These are phyloP conservation scores for Barnettozyma salicaria DNA, from an alignment of 805 yeast species.

Conservation along the genomic window DNA sequence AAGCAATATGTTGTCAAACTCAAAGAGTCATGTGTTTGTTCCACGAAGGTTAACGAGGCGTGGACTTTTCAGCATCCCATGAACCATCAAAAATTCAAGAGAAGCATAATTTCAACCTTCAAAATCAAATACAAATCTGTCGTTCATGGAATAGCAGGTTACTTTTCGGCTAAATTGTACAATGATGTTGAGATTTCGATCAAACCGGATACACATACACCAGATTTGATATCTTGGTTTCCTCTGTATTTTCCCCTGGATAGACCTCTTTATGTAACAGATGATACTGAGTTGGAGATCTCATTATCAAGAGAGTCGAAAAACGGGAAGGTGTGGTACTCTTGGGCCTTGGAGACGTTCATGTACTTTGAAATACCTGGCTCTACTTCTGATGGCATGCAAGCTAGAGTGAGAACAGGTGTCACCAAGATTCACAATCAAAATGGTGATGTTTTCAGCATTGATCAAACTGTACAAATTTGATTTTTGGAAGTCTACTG, in stretches of 20 bases:
- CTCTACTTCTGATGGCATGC: conserved; percentile 14
- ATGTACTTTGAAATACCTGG: conserved; percentile 35
- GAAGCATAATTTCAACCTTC: conserved; percentile 32
- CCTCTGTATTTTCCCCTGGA: conserved; percentile 60
- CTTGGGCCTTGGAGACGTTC: conserved; percentile 55
- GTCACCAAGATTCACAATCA: conserved; percentile 35
- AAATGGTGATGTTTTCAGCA: conserved; percentile 27
- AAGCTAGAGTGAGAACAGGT: conserved; percentile 35
- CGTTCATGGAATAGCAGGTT: conserved; percentile 72
- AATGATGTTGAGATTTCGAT: conserved; percentile 50
- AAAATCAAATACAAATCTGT: conserved; percentile 43
- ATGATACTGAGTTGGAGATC: conserved; percentile 49
- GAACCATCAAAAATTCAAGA: conserved; percentile 48
- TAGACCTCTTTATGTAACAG: conserved; percentile 45
- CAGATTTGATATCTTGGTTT: conserved; percentile 57
- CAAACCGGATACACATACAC: conserved; percentile 38
- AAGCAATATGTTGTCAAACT: conserved; percentile 41
- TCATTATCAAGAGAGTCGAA: conserved; percentile 43
- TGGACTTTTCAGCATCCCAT: conserved; percentile 63
- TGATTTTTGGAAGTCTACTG: not conserved
- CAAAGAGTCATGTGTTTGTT: conserved; percentile 38
- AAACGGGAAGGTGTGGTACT: conserved; percentile 53
- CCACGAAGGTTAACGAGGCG: conserved; percentile 41
- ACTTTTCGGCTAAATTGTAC: conserved; percentile 65
- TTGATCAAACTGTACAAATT: conserved; percentile 7